Evolutionary conservation across 2,329 filamentous ascomycete species (phyloP), one percentile per base, ranked within the genome.

Genomic region (Coleophoma cylindrospora): DNA sequence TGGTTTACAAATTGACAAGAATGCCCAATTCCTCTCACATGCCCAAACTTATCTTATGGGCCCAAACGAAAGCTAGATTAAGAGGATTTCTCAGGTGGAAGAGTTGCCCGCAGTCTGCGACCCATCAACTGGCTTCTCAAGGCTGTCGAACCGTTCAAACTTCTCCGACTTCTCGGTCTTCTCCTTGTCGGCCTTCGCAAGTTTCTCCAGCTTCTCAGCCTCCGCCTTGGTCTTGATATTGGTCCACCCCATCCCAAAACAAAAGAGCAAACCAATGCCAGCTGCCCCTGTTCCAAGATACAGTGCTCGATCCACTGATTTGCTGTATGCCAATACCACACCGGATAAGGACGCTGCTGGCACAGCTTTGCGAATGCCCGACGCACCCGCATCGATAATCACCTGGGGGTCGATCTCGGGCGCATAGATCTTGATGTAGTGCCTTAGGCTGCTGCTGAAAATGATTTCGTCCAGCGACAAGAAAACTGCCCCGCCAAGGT

Each of bases 191-290:
- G 27, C 27, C 27, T 3, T 27, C 27, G 9, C 9, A 7, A 27
- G 27, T 27, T 3, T 27, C 27, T 27, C 27, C 27, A 27, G 27
- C 9, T 27, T 27, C 40, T 19, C 40, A 14, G 9, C 45, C 27
- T 45, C 40, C 8, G 59, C 56, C 37, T 41, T 27, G 57, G 71
- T 69, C 34, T 73, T 68, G 34, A 76, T 64, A 54, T 72, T 70
- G 11, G 67, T 68, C 67, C 71, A 76, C 0, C 75, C 75, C 57
- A 77, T 68, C 0, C 73, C 74, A 57, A 68, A 59, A 34, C 45
- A 43, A 13, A 54, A 47, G n/a, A 54, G 12, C 40, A 59, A 58
- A 1, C 40, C 47, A 7, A 27, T 48, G 22, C 37, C 49, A 9
- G 51, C 53, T n/a, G 50, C 37, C 2, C 45, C 54, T n/a, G 49